Conservation (phyloP, 2,329 filamentous ascomycete species). For the Pseudophaeomoniella oleicola region DNA sequence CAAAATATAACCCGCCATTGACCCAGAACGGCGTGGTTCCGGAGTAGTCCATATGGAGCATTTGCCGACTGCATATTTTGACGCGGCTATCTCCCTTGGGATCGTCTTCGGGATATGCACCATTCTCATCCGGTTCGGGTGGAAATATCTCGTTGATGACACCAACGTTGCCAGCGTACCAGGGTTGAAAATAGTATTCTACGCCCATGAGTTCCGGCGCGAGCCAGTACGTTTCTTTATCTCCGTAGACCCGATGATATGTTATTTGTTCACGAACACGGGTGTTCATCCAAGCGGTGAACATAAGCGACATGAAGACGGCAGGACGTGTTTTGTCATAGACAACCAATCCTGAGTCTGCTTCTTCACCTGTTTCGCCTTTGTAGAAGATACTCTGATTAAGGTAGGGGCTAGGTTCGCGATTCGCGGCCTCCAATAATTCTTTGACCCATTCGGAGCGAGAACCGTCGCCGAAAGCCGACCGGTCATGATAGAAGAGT, state of each 20-base stretch:
- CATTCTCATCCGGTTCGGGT: background rate
- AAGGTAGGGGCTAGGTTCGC: conserved; percentile 18
- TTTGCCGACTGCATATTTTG: background rate
- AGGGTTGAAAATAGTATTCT: conserved; percentile 22
- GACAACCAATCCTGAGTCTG: conserved; percentile 27
- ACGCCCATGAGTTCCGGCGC: conserved; percentile 26
- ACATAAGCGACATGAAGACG: conserved; percentile 25
- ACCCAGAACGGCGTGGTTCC: conserved; percentile 4
- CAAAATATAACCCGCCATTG: conserved; percentile 5
- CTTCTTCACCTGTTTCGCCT: conserved; percentile 26
- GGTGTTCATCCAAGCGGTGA: conserved; percentile 31
- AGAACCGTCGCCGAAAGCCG: conserved; percentile 1
- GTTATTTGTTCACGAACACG: conserved; percentile 22
- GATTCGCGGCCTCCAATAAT: conserved; percentile 13
- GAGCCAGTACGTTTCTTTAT: conserved; percentile 34
- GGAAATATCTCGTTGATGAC: conserved; percentile 1
- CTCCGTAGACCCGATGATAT: conserved; percentile 27
- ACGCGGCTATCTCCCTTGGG: background rate
- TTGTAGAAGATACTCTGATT: conserved; percentile 24
- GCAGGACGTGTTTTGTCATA: conserved; percentile 24
- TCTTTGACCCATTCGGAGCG: conserved; percentile 7
- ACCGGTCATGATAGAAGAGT: conserved; percentile 10
- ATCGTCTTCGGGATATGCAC: too few relatives aligned
- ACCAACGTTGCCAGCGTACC: conserved; percentile 5
- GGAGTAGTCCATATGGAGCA: conserved; percentile 3